Evolutionary conservation across 176 grass and related monocot species (phyloP).

Genomic region (Musa beccarii): DNA sequence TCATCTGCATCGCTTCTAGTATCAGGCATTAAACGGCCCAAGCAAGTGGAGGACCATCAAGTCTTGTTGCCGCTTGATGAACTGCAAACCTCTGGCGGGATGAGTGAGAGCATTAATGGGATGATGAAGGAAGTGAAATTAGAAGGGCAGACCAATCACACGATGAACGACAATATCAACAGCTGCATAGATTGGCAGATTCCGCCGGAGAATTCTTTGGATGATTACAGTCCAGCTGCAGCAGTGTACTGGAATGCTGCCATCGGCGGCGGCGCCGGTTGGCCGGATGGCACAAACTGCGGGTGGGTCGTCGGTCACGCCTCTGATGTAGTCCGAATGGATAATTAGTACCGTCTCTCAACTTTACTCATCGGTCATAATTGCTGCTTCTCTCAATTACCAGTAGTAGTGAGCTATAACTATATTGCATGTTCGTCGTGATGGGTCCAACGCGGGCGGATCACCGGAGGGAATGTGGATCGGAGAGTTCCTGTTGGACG

Average conservation of each 20-base stretch:
- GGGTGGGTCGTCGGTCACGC: neutral
- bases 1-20: neutral
- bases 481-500: constrained; percentile 18
- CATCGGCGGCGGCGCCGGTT: neutral
- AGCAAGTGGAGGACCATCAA: constrained; percentile 12
- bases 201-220: neutral
- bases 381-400: neutral
- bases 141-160: neutral
- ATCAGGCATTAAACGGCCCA: neutral
- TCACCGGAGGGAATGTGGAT: constrained; percentile 4
- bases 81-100: neutral
- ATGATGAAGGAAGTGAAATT: constrained; percentile 1
- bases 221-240: neutral
- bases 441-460: neutral
- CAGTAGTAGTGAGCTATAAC: neutral
- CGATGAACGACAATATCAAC: neutral
- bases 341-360: constrained; percentile 3
- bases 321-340: constrained; percentile 6
- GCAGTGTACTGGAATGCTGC: neutral
- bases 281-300: neutral
- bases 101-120: neutral
- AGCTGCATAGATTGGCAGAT: constrained; percentile 12
- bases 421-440: neutral
- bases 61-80: neutral
- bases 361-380: neutral